phyloP scores from a whole-genome alignment of 345 rosid species.

The Luvunga scandens region DNA sequence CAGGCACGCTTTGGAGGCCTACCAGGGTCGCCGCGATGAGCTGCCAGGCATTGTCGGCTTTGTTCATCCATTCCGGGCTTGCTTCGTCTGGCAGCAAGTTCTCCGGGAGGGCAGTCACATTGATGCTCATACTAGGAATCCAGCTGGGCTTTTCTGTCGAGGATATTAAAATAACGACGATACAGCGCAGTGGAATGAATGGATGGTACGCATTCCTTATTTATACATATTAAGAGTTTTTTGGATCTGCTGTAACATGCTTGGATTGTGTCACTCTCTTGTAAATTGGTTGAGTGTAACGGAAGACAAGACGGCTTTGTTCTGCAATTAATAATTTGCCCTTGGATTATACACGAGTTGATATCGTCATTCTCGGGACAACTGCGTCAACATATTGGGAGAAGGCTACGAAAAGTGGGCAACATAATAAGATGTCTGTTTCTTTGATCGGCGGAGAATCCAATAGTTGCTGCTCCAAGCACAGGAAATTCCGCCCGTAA shows the following conservation, averaged over 20 bases:
- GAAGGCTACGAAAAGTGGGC: not conserved
- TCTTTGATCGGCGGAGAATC: conserved; percentile 26
- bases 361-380: not conserved
- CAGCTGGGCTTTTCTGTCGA: not conserved
- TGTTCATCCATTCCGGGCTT: conserved; percentile 58
- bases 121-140: not conserved
- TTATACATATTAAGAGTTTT: conserved; percentile 1
- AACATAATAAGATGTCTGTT: conserved; percentile 2
- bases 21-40: conserved; percentile 63
- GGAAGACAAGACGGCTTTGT: not conserved
- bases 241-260: not conserved
- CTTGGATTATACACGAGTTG: not conserved
- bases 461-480: conserved; percentile 3
- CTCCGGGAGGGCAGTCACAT: conserved; percentile 18
- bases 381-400: not conserved
- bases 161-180: not conserved
- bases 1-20: conserved; percentile 68
- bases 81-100: conserved; percentile 35
- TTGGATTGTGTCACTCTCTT: conserved; percentile 11
- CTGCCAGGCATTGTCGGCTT: conserved; percentile 76
- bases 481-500: conserved; percentile 26
- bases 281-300: conserved; percentile 8
- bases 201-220: not conserved
- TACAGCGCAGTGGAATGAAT: not conserved
- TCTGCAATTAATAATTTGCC: not conserved